phyloP scores from a whole-genome alignment of 2,329 filamentous ascomycete species.

The Penicillium sclerotiorum region DNA sequence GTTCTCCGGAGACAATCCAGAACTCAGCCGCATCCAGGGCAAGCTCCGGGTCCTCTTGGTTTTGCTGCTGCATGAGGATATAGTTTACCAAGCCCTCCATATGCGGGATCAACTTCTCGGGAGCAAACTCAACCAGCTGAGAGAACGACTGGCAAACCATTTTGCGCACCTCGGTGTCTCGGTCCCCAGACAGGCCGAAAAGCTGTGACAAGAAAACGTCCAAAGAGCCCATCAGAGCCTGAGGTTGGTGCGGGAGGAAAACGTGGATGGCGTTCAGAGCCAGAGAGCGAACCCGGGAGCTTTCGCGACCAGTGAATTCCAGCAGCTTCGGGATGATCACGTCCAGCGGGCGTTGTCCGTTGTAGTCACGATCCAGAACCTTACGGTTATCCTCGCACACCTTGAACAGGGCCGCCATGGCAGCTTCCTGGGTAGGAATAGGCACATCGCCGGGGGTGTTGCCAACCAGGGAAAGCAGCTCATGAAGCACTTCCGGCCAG shows the following conservation, averaged over 20 bases:
- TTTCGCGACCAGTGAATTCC: conserved; percentile 75
- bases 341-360: conserved; percentile 83
- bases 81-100: conserved; percentile 88
- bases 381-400: conserved; percentile 96
- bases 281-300: conserved; percentile 75
- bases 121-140: conserved; percentile 84
- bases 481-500: conserved; percentile 88
- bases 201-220: conserved; percentile 81
- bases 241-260: conserved; percentile 82
- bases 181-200: conserved; percentile 77
- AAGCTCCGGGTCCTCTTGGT: conserved; percentile 78
- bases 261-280: conserved; percentile 87
- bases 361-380: conserved; percentile 81
- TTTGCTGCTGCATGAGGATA: conserved; percentile 85
- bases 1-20: conserved; percentile 91
- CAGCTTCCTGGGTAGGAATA: conserved; percentile 80
- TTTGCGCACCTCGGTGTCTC: conserved; percentile 78
- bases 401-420: conserved; percentile 89
- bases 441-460: conserved; percentile 71
- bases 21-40: conserved; percentile 96
- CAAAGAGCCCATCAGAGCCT: conserved; percentile 77
- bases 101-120: conserved; percentile 87
- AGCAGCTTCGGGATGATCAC: conserved; percentile 90
- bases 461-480: conserved; percentile 75
- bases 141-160: conserved; percentile 94